A percentile compares a stretch with the other conserved stretches of the same genome.
These are phyloP conservation scores for Coemansia sp. DNA, from an alignment of 192 early-diverging fungal species.

Conservation along the genomic window DNA sequence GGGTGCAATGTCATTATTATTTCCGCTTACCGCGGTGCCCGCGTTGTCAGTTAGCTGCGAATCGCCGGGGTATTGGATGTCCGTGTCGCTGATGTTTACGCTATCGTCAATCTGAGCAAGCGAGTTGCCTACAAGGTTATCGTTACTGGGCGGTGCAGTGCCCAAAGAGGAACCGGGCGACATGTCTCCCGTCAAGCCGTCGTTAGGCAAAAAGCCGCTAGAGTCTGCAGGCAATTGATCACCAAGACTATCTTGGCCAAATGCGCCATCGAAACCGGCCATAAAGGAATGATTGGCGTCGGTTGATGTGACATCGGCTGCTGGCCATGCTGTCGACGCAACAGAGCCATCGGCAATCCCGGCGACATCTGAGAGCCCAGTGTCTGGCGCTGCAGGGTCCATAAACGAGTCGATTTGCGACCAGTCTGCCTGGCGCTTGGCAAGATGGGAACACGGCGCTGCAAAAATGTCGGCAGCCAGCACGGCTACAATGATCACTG, in stretches of 20 bases:
- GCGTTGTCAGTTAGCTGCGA: slow-evolving; percentile 42
- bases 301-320: too few species aligned
- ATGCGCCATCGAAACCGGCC: too few species aligned
- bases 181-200: background rate
- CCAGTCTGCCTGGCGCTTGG: slow-evolving; percentile 16
- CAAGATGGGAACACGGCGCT: slow-evolving; percentile 13
- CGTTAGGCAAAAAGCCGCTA: background rate
- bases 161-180: background rate
- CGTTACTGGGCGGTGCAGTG: slow-evolving; percentile 1
- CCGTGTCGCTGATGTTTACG: slow-evolving; percentile 22
- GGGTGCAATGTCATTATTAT: slow-evolving; percentile 50
- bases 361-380: background rate
- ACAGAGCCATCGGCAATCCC: background rate
- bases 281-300: too few species aligned
- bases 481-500: slow-evolving; percentile 2
- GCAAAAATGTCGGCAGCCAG: slow-evolving; percentile 8
- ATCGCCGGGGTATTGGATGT: slow-evolving; percentile 33
- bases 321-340: too few species aligned
- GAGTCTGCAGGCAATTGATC: too few species aligned
- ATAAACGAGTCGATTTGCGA: background rate
- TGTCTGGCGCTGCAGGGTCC: background rate
- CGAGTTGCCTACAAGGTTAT: slow-evolving; percentile 39
- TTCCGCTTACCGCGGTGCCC: slow-evolving; percentile 43
- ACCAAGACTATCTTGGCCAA: too few species aligned
- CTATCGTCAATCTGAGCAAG: slow-evolving; percentile 38